Conservation (phyloP, 2,329 filamentous ascomycete genomes). For the Fusarium burgessii region DNA sequence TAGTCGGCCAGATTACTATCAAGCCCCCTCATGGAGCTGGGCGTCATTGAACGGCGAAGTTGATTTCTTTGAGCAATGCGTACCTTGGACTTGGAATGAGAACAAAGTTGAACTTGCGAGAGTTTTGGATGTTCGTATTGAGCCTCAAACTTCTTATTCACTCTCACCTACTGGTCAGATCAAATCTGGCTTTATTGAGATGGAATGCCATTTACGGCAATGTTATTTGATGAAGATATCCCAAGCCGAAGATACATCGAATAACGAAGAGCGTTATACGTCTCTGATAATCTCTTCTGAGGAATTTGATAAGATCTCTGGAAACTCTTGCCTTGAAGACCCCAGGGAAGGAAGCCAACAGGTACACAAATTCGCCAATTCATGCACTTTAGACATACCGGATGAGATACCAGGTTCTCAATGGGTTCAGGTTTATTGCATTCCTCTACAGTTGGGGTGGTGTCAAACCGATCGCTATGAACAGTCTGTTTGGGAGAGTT, state of each 20-base stretch:
- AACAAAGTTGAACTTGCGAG: not conserved
- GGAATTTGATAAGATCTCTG: not conserved
- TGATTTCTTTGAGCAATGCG: not conserved
- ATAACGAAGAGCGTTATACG: rapidly evolving
- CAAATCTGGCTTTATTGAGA: not conserved
- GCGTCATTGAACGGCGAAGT: not conserved
- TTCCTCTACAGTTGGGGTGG: not conserved
- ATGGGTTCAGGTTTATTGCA: not conserved
- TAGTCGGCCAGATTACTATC: not conserved
- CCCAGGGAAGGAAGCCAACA: rapidly evolving
- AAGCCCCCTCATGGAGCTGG: constrained; percentile 11
- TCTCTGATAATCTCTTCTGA: not conserved
- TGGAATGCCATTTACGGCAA: not conserved
- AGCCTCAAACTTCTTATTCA: not conserved
- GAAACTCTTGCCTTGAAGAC: rapidly evolving
- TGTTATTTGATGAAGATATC: not conserved
- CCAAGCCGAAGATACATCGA: rapidly evolving
- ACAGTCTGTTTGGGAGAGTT: constrained; percentile 9
- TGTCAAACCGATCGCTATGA: constrained; percentile 14
- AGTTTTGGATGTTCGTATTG: not conserved
- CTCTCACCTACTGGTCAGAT: not conserved
- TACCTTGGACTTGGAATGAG: constrained; percentile 3
- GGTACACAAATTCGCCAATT: not conserved
- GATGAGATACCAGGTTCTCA: not conserved
- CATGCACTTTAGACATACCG: not conserved